Conservation (phyloP, 2,329 filamentous ascomycete genomes). For the Fusarium sp. region DNA sequence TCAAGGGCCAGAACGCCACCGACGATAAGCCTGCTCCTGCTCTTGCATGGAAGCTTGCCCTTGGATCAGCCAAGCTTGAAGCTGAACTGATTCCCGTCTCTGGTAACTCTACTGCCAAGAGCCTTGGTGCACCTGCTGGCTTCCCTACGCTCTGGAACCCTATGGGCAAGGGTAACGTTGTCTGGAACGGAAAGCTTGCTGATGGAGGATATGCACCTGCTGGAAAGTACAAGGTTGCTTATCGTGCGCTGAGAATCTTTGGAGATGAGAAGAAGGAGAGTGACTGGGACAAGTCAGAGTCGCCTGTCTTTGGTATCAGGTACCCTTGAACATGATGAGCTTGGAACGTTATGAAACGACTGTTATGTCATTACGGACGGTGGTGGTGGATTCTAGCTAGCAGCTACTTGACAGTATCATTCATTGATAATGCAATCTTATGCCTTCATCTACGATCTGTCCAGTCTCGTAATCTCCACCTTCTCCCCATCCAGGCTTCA, state of each 20-base stretch:
- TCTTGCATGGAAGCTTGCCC: constrained; percentile 56
- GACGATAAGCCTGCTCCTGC: constrained; percentile 52
- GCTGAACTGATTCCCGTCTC: constrained; percentile 58
- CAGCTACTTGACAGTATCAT: background rate
- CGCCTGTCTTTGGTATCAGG: constrained; percentile 57
- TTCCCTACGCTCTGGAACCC: constrained; percentile 55
- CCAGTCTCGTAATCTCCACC: too few species aligned
- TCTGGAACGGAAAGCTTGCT: constrained; percentile 61
- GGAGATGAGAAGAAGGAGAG: constrained; percentile 59
- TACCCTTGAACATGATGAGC: constrained; percentile 49
- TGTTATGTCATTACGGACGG: background rate
- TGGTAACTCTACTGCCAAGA: constrained; percentile 18
- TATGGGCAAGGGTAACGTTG: constrained; percentile 39
- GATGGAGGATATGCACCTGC: constrained; percentile 62
- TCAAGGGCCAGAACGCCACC: constrained; percentile 49
- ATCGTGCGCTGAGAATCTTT: constrained; percentile 64
- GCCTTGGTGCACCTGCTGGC: constrained; percentile 21
- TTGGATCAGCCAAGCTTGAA: constrained; percentile 60
- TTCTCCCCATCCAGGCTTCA: background rate
- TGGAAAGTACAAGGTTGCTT: constrained; percentile 63
- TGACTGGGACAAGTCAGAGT: constrained; percentile 62
- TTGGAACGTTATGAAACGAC: background rate
- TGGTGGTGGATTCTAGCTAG: background rate
- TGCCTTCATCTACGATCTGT: background rate
- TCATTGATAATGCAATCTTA: background rate